Conservation (phyloP, 352 stramenopile genomes). For the Phytophthora citricola region DNA sequence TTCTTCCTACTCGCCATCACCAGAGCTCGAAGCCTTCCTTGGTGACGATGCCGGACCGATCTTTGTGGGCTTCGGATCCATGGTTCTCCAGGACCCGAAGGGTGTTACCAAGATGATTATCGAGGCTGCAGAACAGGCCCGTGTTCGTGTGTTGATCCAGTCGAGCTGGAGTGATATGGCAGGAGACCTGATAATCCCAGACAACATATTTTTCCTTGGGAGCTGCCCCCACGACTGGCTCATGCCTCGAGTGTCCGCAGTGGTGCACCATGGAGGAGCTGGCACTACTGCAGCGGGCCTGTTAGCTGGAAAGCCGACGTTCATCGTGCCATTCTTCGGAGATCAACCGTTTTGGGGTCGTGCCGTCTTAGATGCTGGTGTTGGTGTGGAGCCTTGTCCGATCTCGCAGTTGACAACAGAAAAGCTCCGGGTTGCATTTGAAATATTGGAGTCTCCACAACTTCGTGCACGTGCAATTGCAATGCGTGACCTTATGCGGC, state of each 20-base stretch:
- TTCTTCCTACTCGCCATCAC: slow-evolving; percentile 57
- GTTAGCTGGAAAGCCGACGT: slow-evolving; percentile 91
- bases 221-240: slow-evolving; percentile 93
- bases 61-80: slow-evolving; percentile 95
- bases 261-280: slow-evolving; percentile 86
- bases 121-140: slow-evolving; percentile 64
- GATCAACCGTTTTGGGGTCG: slow-evolving; percentile 96
- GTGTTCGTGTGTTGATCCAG: slow-evolving; percentile 90
- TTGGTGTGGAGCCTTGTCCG: slow-evolving; percentile 87
- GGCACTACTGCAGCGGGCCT: slow-evolving; percentile 93
- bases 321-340: slow-evolving; percentile 95
- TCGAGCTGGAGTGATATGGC: slow-evolving; percentile 89
- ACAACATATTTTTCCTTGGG: slow-evolving; percentile 71
- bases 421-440: slow-evolving; percentile 81
- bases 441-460: slow-evolving; percentile 57
- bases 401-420: slow-evolving; percentile 85
- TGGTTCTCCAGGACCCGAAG: slow-evolving; percentile 88
- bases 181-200: slow-evolving; percentile 48
- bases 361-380: slow-evolving; percentile 79
- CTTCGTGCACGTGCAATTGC: slow-evolving; percentile 57
- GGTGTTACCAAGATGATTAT: slow-evolving; percentile 87
- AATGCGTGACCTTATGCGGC: slow-evolving; percentile 67
- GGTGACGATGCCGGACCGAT: slow-evolving; percentile 73
- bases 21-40: slow-evolving; percentile 75
- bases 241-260: slow-evolving; percentile 85